Base-by-base conservation (phyloP, 2,329 filamentous ascomycete species). In the Nemania diffusa region DNA sequence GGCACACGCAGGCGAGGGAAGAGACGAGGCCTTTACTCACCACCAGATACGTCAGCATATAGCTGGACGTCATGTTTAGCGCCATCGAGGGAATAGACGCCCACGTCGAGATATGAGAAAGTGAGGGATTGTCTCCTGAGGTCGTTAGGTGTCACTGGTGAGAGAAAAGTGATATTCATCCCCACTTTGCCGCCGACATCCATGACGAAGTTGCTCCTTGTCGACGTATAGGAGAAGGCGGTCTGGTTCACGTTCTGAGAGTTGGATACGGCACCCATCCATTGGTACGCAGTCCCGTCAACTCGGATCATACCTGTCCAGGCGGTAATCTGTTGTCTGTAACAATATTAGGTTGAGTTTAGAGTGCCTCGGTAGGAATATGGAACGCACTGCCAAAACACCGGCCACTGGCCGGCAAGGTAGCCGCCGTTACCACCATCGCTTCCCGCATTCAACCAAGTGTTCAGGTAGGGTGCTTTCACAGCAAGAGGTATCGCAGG, bases 401-500 rank as follows among this genome's bases (percentile, higher is more conserved):
- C 83, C 1, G 90, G 86, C 90, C 90, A 94, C 74, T 88, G 79
- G 1, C 91, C 90, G 0, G 91, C 86, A 32, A 94, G 83, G 66
- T 90, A 86, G 1, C 90, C 90, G 37, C 89, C 88, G 74, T 90
- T 87, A 9, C 87, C 85, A 24, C 85, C 87, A 75, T 88, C 83
- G 29, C 81, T 86, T 1, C 89, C 89, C 9, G 85, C 88, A 64
- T 86, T 80, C 48, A 91, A 82, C 90, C 91, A 93, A 15, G 88
- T 87, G 75, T 87, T 93, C 17, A 94, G 79, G 72, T 94, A 95
- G 0, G 92, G 92, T 9, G 89, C 91, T 69, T 88, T 89, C 51
- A 94, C 92, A 50, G 91, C 91, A 37, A 95, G 79, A 13, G 92
- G 92, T 29, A 92, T 83, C 1, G 91, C 85, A 17, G 91, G 91